Evolutionary conservation across 2,329 filamentous ascomycete genomes (phyloP).

Genomic region (Epichloe gansuensis): DNA sequence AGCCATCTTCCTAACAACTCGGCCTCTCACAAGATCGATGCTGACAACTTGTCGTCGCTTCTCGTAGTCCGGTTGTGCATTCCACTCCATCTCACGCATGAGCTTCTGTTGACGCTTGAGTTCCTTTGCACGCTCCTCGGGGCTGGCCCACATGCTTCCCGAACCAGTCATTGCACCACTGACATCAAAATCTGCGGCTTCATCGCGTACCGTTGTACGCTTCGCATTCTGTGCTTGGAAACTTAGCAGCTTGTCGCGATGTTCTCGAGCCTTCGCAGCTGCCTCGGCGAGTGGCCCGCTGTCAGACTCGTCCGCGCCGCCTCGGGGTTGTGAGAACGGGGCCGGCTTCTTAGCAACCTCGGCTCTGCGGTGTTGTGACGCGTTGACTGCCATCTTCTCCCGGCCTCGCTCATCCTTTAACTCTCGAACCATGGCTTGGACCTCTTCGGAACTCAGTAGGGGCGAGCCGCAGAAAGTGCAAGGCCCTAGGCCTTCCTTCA

Average conservation of each 20-base stretch:
- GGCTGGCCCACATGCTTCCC: slow-evolving; percentile 65
- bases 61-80: slow-evolving; percentile 74
- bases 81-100: slow-evolving; percentile 77
- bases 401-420: slow-evolving; percentile 75
- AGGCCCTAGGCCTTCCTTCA: slow-evolving; percentile 85
- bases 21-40: slow-evolving; percentile 68
- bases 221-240: slow-evolving; percentile 81
- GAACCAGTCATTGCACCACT: slow-evolving; percentile 30
- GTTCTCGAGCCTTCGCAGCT: slow-evolving; percentile 58
- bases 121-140: slow-evolving; percentile 70
- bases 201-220: slow-evolving; percentile 75
- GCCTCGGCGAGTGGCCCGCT: slow-evolving; percentile 37
- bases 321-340: slow-evolving; percentile 42
- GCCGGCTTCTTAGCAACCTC: slow-evolving; percentile 51
- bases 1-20: slow-evolving; percentile 61
- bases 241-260: slow-evolving; percentile 66
- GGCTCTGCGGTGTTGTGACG: slow-evolving; percentile 52
- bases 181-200: slow-evolving; percentile 56
- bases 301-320: slow-evolving; percentile 19
- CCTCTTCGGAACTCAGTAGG: slow-evolving; percentile 58
- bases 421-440: slow-evolving; percentile 75
- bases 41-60: slow-evolving; percentile 76
- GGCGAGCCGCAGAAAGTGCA: slow-evolving; percentile 81
- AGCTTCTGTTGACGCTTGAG: slow-evolving; percentile 78
- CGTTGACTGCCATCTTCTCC: slow-evolving; percentile 75